These are phyloP conservation scores for Ogataea chonburiensis DNA, from an alignment of 805 yeast genomes.

Conservation along the genomic window DNA sequence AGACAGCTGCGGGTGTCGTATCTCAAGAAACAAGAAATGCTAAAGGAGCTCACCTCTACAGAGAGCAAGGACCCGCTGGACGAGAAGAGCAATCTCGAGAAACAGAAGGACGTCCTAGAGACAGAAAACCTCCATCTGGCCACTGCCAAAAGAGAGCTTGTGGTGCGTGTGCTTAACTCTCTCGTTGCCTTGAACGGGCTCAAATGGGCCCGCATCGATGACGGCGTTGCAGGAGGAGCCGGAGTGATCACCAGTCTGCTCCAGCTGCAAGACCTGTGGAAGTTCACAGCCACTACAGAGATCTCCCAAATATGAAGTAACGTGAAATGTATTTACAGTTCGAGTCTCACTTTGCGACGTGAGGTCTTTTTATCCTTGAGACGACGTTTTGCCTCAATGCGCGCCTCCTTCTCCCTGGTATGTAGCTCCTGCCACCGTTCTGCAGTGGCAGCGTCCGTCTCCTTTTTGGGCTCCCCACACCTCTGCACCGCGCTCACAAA, in stretches of 20 bases:
- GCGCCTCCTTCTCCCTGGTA: constrained; percentile 23
- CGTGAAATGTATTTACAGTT: constrained; percentile 10
- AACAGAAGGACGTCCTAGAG: constrained; percentile 32
- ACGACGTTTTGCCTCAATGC: constrained; percentile 24
- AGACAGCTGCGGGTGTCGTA: constrained; percentile 49
- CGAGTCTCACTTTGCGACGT: constrained; percentile 20
- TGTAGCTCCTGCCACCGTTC: constrained; percentile 41
- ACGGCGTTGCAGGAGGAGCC: constrained; percentile 79
- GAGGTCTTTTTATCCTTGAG: constrained; percentile 26
- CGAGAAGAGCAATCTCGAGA: constrained; percentile 24
- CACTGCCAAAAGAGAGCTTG: constrained; percentile 55
- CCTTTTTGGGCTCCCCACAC: constrained; percentile 38
- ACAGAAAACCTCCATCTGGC: constrained; percentile 41
- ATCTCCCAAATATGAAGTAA: constrained; percentile 6
- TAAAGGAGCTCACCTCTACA: constrained; percentile 13
- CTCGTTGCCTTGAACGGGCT: constrained; percentile 73
- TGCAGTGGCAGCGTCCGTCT: constrained; percentile 40
- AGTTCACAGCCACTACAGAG: constrained; percentile 34
- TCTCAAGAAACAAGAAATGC: constrained; percentile 35
- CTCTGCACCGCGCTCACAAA: constrained; percentile 42
- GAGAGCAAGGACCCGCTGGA: constrained; percentile 38
- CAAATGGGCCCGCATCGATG: constrained; percentile 59
- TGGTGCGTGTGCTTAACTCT: constrained; percentile 76
- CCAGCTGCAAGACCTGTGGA: constrained; percentile 77
- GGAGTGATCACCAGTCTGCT: constrained; percentile 79